Conservation (phyloP, 2,329 filamentous ascomycete genomes). For the Claviceps maximensis region DNA sequence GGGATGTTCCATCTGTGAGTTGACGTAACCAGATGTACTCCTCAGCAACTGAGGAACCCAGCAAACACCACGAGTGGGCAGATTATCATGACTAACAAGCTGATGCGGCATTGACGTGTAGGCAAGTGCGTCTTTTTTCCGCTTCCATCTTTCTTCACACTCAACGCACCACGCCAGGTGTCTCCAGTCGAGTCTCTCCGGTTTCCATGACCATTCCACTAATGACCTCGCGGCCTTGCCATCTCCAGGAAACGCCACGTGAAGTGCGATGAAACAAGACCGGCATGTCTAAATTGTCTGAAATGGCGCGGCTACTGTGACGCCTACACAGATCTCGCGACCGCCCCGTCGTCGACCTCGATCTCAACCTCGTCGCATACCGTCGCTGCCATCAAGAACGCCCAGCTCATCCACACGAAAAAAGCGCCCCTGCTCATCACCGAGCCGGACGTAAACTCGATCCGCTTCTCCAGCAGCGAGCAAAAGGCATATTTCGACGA, state of each 20-base stretch:
- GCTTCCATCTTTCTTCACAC: constrained; percentile 9
- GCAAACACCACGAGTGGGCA: not conserved
- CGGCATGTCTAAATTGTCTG: constrained; percentile 27
- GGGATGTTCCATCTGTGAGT: constrained; percentile 25
- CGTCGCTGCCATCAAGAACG: constrained; percentile 7
- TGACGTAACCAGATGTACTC: not conserved
- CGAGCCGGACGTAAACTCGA: constrained; percentile 21
- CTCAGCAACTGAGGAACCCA: not conserved
- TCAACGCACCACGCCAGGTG: not conserved
- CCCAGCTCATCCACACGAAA: constrained; percentile 19
- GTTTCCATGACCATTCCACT: not conserved
- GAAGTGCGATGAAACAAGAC: constrained; percentile 29
- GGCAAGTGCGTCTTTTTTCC: constrained; percentile 17
- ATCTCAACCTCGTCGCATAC: not conserved
- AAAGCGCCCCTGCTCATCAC: constrained; percentile 17
- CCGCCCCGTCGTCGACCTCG: constrained; percentile 5
- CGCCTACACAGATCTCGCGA: constrained; percentile 15
- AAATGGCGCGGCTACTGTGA: constrained; percentile 28
- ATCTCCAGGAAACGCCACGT: constrained; percentile 25
- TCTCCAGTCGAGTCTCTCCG: not conserved
- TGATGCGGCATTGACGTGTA: constrained; percentile 2
- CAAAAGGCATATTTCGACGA: constrained; percentile 25
- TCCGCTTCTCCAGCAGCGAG: constrained; percentile 21
- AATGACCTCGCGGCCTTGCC: not conserved
- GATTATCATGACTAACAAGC: not conserved